Conservation (phyloP, 495 filamentous ascomycete species). For the Lasiosphaeris hirsuta region DNA sequence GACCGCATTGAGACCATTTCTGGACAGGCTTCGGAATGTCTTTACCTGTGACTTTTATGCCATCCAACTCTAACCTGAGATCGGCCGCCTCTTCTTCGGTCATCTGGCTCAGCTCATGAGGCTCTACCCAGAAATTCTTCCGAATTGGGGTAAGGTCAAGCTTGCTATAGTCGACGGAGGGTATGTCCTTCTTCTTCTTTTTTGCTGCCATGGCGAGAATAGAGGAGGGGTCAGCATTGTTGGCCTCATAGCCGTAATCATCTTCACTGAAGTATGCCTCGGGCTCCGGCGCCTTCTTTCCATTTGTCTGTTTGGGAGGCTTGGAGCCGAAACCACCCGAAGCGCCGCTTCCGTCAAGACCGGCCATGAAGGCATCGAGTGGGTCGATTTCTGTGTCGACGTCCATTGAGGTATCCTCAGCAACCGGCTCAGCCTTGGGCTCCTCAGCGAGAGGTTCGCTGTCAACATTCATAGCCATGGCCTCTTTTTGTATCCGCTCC, state of each 20-base stretch:
- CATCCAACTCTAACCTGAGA: constrained; percentile 82
- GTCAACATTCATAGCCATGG: constrained; percentile 53
- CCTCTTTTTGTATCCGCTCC: constrained; percentile 45
- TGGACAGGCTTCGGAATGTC: constrained; percentile 89
- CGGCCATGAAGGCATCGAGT: constrained; percentile 93
- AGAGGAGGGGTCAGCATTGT: constrained; percentile 68
- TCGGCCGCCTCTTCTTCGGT: constrained; percentile 80
- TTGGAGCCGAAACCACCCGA: constrained; percentile 28
- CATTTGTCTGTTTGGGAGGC: constrained; percentile 37
- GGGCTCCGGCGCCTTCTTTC: constrained; percentile 56
- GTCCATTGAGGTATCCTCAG: constrained; percentile 39
- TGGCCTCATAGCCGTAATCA: constrained; percentile 71
- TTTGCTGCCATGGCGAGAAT: constrained; percentile 85
- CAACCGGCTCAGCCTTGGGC: constrained; percentile 29
- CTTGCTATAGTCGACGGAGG: constrained; percentile 78
- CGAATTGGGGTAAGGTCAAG: constrained; percentile 80
- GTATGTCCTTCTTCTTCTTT: constrained; percentile 96
- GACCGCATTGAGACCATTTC: constrained; percentile 94
- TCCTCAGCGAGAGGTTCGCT: constrained; percentile 21
- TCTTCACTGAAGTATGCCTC: constrained; percentile 85
- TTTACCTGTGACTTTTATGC: constrained; percentile 84
- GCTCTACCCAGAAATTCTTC: constrained; percentile 92
- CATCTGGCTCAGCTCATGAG: constrained; percentile 77
- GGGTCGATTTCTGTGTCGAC: constrained; percentile 82
- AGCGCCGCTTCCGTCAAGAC: constrained; percentile 48